Base-by-base conservation (phyloP, 129 eudicot species). In the Daucus carota region DNA sequence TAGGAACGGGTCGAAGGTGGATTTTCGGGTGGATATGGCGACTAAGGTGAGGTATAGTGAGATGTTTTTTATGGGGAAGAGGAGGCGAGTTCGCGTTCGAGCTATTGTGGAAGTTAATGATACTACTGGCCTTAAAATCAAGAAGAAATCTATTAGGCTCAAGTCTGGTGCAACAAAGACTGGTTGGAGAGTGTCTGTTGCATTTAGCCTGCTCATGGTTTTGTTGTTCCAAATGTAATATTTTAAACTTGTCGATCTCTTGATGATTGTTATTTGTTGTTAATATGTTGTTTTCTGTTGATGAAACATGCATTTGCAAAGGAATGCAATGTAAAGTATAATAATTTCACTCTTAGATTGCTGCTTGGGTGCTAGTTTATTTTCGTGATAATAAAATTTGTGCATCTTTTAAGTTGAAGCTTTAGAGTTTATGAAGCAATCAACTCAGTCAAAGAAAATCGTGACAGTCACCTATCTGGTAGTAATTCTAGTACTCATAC, bases 31-130 rank as follows among this genome's bases (percentile, higher is more conserved):
- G 80, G 86, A 74, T 52, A 68, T 89, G 79, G 72, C 77, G 63
- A 89, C 97, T 65, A 74, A 41, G 81, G 86, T 92, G 69, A 79
- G 92, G 92, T 92, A 75, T 73, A 89, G 83, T 86, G 84, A 26
- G 32, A 89, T 74, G 73, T 81, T 72, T 87, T 86, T 88, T 76
- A 89, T 28, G 84, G 89, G 13, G 0, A 89, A 89, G 87, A 90
- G 79, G 76, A 83, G 84, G 47, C 41, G 74, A 20, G 10, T 87
- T 76, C 73, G 22, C 34, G 75, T 92, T 17, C 85, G 89, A 15
- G 86, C 86, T 41, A 81, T 82, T 29, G 85, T 92, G 79, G 62
- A 1, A 24, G 97, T 92, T 46, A 76, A 80, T 69, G 82, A 63
- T 15, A 20, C 29, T 10, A 63, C 70, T 31, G 97, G 97, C 9